These are phyloP conservation scores for Wickerhamomyces sp. DNA, from an alignment of 1,139 yeast species.

Conservation along the genomic window DNA sequence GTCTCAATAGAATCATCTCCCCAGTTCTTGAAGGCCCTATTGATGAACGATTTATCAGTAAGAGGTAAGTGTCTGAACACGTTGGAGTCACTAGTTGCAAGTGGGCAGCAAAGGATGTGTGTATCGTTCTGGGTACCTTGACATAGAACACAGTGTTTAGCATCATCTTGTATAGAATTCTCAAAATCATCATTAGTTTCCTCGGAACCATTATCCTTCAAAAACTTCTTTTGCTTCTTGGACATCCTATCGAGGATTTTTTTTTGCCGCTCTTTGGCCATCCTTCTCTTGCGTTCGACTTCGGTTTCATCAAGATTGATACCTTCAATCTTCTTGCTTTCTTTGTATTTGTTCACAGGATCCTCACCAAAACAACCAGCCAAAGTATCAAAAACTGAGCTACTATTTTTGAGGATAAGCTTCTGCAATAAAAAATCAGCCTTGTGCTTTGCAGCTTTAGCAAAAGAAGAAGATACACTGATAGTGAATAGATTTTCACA, in stretches of 20 bases:
- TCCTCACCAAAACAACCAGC: conserved; percentile 54
- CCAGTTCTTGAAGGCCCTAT: conserved; percentile 53
- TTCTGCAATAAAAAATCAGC: conserved; percentile 52
- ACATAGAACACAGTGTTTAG: conserved; percentile 59
- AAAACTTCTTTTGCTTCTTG: conserved; percentile 70
- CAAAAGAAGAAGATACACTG: conserved; percentile 42
- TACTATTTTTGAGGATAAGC: conserved; percentile 42
- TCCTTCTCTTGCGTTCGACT: conserved; percentile 44
- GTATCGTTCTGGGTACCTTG: conserved; percentile 47
- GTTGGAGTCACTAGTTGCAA: conserved; percentile 33
- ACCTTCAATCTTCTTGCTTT: conserved; percentile 37
- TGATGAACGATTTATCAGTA: conserved; percentile 35
- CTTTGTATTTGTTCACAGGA: conserved; percentile 44
- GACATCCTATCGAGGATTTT: conserved; percentile 74
- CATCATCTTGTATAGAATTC: conserved; percentile 14
- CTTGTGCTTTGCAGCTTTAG: conserved; percentile 43
- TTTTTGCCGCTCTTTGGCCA: conserved; percentile 62
- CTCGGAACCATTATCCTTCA: conserved; percentile 40
- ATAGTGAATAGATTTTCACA: conserved; percentile 49
- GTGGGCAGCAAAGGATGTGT: conserved; percentile 53
- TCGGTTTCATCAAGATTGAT: conserved; percentile 46
- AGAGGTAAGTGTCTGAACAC: conserved; percentile 47
- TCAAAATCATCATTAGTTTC: conserved; percentile 33
- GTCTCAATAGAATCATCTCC: conserved; percentile 36
- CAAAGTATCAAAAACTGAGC: conserved; percentile 44